A percentile compares a stretch with the other conserved stretches of the same genome.
Conservation (phyloP, 1,284 basidiomycete species). For the Ganoderma lingzhi region DNA sequence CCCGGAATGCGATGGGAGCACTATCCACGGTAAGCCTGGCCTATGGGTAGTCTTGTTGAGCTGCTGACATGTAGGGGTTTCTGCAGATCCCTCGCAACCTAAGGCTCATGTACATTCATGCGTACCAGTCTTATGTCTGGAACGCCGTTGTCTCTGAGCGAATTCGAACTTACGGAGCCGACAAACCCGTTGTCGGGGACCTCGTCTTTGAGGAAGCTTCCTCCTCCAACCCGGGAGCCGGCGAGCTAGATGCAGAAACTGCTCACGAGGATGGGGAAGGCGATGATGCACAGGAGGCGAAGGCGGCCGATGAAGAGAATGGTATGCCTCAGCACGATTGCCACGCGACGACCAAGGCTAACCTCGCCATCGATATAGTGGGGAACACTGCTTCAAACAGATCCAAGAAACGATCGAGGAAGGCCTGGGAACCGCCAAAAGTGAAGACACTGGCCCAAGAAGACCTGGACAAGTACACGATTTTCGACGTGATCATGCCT, state of each 20-base stretch:
- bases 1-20: conserved; percentile 86
- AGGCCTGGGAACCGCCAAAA: conserved; percentile 67
- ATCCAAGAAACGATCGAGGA: conserved; percentile 47
- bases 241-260: conserved; percentile 49
- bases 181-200: conserved; percentile 86
- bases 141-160: conserved; percentile 96
- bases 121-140: conserved; percentile 99
- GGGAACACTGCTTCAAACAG: conserved; percentile 27
- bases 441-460: conserved; percentile 82
- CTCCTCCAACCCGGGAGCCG: conserved; percentile 42
- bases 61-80: not conserved
- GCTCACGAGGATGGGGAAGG: conserved; percentile 47
- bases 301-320: conserved; percentile 46
- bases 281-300: conserved; percentile 49
- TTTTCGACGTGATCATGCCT: conserved; percentile 96
- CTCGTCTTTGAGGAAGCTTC: conserved; percentile 73
- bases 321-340: conserved; percentile 44
- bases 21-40: conserved; percentile 74
- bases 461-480: conserved; percentile 81
- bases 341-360: conserved; percentile 17
- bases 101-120: conserved; percentile 97
- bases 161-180: conserved; percentile 80
- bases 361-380: conserved; percentile 10
- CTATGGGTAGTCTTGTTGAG: not conserved
- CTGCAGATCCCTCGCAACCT: conserved; percentile 92